Conservation (phyloP, 148 eudicot genomes). For the Cornus controversa region DNA sequence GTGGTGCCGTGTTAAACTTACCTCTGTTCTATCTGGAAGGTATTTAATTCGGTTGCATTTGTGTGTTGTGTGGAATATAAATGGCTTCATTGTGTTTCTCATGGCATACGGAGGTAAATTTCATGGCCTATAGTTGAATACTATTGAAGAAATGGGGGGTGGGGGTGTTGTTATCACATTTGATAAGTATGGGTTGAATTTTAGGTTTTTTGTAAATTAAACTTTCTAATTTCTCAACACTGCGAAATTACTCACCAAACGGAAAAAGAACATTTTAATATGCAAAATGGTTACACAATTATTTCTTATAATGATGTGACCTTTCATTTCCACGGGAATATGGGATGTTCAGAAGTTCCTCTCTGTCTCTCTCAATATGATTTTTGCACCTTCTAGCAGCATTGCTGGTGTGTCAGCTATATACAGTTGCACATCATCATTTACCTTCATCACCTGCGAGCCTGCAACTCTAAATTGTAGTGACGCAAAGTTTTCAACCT, state of each 20-base stretch:
- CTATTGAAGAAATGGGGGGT: neutral
- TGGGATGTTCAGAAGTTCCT: neutral
- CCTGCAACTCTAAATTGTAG: neutral
- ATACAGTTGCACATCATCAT: neutral
- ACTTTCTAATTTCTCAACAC: neutral
- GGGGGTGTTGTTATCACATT: neutral
- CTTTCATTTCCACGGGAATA: neutral
- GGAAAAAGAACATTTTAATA: neutral
- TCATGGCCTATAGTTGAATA: neutral
- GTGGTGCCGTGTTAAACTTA: conserved; percentile 64
- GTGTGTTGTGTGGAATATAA: neutral
- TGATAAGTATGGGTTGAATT: neutral
- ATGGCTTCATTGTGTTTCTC: conserved; percentile 2
- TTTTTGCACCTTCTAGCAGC: neutral
- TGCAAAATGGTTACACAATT: too few relatives aligned
- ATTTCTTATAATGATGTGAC: neutral
- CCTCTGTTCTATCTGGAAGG: conserved; percentile 91
- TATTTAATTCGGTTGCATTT: conserved; percentile 10
- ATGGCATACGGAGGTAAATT: neutral
- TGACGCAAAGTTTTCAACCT: neutral
- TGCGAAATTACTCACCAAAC: too few relatives aligned
- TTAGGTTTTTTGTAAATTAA: neutral
- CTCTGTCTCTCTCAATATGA: neutral
- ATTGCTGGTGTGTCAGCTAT: neutral
- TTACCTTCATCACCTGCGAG: conserved; percentile 10